phyloP scores from a whole-genome alignment of 805 yeast species.

The Teunomyces atbi region DNA sequence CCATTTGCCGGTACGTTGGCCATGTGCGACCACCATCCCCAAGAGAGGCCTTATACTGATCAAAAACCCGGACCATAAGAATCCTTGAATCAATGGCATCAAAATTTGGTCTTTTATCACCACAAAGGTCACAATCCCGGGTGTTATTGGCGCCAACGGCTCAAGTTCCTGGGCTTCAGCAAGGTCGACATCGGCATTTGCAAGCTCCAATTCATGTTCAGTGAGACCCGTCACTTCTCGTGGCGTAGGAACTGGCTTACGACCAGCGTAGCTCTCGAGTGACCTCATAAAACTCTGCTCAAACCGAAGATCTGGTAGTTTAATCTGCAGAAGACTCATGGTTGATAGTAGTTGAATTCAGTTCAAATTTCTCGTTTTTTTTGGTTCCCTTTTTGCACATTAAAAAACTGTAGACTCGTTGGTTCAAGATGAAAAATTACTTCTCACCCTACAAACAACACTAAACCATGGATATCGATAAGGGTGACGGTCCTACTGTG shows the following conservation, averaged over 20 bases:
- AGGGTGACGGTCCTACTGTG: conserved; percentile 65
- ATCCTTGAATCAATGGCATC: conserved; percentile 56
- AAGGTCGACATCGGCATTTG: conserved; percentile 10
- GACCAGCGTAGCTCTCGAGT: conserved; percentile 29
- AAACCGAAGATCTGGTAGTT: conserved; percentile 63
- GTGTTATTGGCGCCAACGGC: conserved; percentile 42
- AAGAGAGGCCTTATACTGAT: conserved; percentile 38
- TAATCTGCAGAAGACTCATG: conserved; percentile 4
- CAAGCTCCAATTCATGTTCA: conserved; percentile 10
- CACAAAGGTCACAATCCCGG: conserved; percentile 46
- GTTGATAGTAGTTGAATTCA: neutral
- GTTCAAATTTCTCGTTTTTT: neutral
- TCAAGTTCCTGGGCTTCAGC: conserved; percentile 8
- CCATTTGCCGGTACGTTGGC: conserved; percentile 29
- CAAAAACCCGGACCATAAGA: conserved; percentile 43
- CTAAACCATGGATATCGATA: conserved; percentile 25
- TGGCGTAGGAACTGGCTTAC: conserved; percentile 6
- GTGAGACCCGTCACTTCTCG: conserved; percentile 4
- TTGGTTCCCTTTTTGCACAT: neutral
- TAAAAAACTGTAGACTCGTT: neutral
- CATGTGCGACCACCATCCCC: conserved; percentile 19
- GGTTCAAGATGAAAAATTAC: neutral
- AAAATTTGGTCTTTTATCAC: conserved; percentile 49
- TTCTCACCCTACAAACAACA: neutral
- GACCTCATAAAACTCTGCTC: conserved; percentile 54